Conservation (phyloP, 108 stramenopile species). For the Pseudonitzschia pungens region DNA sequence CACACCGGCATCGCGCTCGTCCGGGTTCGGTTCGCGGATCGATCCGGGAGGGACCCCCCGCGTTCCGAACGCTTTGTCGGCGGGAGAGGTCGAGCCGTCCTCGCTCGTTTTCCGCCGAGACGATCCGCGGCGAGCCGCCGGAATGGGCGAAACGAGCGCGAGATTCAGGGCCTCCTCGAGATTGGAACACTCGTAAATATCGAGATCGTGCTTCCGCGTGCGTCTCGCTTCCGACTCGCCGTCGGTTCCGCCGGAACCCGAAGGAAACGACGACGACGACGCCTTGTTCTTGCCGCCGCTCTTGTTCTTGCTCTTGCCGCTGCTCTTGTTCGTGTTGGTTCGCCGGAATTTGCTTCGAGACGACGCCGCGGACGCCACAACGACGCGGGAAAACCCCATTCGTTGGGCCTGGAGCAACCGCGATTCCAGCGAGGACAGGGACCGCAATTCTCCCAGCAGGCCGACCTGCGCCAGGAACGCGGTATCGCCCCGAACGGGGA, state of each 20-base stretch:
- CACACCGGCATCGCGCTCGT: background rate
- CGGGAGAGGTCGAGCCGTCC: background rate
- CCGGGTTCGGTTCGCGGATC: background rate
- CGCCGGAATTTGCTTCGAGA: slow-evolving; percentile 9
- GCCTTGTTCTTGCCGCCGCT: too few relatives aligned
- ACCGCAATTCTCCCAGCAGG: slow-evolving; percentile 85
- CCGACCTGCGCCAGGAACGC: slow-evolving; percentile 95
- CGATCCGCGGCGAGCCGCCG: slow-evolving; percentile 20
- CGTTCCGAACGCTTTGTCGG: background rate
- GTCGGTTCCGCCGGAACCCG: background rate
- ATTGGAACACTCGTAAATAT: slow-evolving; percentile 63
- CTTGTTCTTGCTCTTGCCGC: too few relatives aligned
- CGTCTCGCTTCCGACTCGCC: background rate
- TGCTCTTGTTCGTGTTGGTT: slow-evolving; percentile 17
- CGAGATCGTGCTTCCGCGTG: slow-evolving; percentile 25
- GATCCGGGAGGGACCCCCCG: background rate
- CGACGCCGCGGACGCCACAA: slow-evolving; percentile 30
- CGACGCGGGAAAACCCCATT: slow-evolving; percentile 80
- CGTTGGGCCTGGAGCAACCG: slow-evolving; percentile 74
- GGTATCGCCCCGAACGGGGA: slow-evolving; percentile 89
- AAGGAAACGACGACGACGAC: slow-evolving; percentile 5
- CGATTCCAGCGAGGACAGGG: slow-evolving; percentile 73
- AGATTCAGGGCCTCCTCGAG: slow-evolving; percentile 55
- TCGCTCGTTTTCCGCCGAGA: background rate
- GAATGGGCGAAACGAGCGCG: slow-evolving; percentile 15